Evolutionary conservation across 164 flowering plant species (phyloP).

Genomic region (Tetrastigma voinierianum): DNA sequence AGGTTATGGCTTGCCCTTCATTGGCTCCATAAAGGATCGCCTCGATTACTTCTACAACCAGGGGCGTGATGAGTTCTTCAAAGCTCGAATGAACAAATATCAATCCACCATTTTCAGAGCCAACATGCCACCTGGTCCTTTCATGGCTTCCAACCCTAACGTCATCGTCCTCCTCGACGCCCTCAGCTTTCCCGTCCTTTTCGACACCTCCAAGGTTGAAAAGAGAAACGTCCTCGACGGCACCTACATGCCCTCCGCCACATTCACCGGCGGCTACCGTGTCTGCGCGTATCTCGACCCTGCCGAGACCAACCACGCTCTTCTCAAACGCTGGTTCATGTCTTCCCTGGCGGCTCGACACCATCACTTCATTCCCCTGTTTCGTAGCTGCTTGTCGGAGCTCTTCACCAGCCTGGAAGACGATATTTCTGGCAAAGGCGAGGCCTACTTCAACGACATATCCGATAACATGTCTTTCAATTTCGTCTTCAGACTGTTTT

Average conservation of each 20-base stretch:
- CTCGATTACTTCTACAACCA: slow-evolving; percentile 42
- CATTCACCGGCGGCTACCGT: slow-evolving; percentile 40
- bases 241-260: slow-evolving; percentile 37
- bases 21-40: slow-evolving; percentile 37
- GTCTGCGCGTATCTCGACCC: slow-evolving; percentile 37
- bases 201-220: slow-evolving; percentile 39
- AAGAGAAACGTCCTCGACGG: slow-evolving; percentile 38
- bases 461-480: slow-evolving; percentile 27
- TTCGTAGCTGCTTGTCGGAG: slow-evolving; percentile 10
- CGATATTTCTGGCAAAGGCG: slow-evolving; percentile 9
- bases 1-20: slow-evolving; percentile 28
- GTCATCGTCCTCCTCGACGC: slow-evolving; percentile 44
- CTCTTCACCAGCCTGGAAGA: slow-evolving; percentile 28
- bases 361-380: slow-evolving; percentile 27
- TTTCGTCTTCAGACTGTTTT: slow-evolving; percentile 23
- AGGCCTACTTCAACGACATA: slow-evolving; percentile 23
- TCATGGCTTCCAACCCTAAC: slow-evolving; percentile 28
- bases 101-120: slow-evolving; percentile 39
- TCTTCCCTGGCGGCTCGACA: slow-evolving; percentile 13
- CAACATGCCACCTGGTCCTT: slow-evolving; percentile 48
- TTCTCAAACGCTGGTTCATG: slow-evolving; percentile 19
- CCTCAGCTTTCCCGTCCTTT: slow-evolving; percentile 35
- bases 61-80: slow-evolving; percentile 38
- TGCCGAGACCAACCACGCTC: slow-evolving; percentile 29
- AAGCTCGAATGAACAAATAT: slow-evolving; percentile 19